Percentiles rank a stretch among this genome's conserved stretches.
Evolutionary conservation across 805 yeast genomes (phyloP).

Genomic region (Candida stauntonica): DNA sequence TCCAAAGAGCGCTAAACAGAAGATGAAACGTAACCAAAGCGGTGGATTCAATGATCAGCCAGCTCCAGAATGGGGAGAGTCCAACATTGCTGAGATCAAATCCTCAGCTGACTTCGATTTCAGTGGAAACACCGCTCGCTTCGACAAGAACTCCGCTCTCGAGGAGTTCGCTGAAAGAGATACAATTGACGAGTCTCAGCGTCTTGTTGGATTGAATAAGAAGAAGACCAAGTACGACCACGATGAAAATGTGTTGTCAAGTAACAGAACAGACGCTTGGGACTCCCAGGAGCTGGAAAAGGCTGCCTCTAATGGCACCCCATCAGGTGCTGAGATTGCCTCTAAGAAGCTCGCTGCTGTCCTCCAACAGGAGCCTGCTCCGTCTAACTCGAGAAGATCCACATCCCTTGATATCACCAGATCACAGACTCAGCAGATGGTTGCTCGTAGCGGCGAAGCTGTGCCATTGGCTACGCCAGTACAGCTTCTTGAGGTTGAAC

Average conservation of each 20-base stretch:
- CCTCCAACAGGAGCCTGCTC: constrained; percentile 1
- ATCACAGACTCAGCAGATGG: constrained; percentile 6
- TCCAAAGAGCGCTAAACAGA: constrained; percentile 13
- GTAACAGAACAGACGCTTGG: constrained; percentile 16
- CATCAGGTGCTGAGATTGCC: constrained; percentile 9
- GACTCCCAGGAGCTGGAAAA: constrained; percentile 8
- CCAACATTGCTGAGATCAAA: constrained; percentile 43
- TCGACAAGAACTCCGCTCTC: constrained; percentile 76
- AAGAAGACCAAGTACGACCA: constrained; percentile 51
- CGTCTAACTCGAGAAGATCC: constrained; percentile 8
- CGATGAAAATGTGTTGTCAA: constrained; percentile 61
- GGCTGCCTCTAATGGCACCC: constrained; percentile 9
- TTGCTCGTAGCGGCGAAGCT: constrained; percentile 20
- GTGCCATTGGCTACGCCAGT: constrained; percentile 70
- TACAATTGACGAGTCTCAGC: constrained; percentile 48
- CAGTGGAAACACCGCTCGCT: constrained; percentile 72
- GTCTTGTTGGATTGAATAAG: constrained; percentile 76
- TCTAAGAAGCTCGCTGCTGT: constrained; percentile 9
- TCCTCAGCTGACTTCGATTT: constrained; percentile 73
- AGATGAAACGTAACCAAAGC: constrained; percentile 1
- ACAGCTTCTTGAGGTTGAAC: constrained; percentile 73
- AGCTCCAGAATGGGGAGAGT: constrained; percentile 42
- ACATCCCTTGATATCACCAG: constrained; percentile 9
- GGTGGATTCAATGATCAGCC: neutral
- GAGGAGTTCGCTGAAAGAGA: constrained; percentile 70